Evolutionary conservation across 2,329 filamentous ascomycete species (phyloP), one percentile per base, ranked within the genome.

Genomic region (Colletotrichum cuscutae): DNA sequence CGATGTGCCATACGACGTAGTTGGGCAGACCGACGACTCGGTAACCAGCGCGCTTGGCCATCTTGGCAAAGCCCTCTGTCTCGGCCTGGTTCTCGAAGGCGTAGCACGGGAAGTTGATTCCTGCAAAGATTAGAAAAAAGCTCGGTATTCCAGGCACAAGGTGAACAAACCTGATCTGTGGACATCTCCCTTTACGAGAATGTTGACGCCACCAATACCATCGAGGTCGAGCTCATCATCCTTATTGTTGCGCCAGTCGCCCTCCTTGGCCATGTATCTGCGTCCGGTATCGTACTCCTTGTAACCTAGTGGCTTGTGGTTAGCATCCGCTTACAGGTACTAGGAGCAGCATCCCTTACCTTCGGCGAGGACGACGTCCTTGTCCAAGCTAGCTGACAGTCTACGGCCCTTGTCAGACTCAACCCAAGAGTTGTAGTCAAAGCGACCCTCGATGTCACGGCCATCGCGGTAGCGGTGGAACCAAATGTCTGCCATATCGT

Each of bases 401-500:
- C 92, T 93, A 72, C 93, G 90, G 60, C 90, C 95, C 82, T 96
- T 93, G 64, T 95, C 92, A 11, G 96, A 96, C 85, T 99, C 97
- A 77, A 97, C 90, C 97, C 97, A 99, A 1, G 97, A 98, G 84
- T 99, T 99, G 86, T 99, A 99, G 82, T 99, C 97, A 80, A 98
- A 99, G 89, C 94, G 92, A 75, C 97, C 97, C 85, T 99, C 97
- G 77, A 98, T 96, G 80, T 99, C 96, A 64, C 88, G 87, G 30
- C 91, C 90, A 76, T 96, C 90, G 76, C 91, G 86, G 78, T 97
- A 98, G 61, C 95, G 90, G 81, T 98, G 96, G 84, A 98, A 98
- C 96, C 96, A 98, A 77, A 99, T 92, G 81, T 98, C 95, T 98
- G 79, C 59, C 12, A 53, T 37, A 72, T 42, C 67, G 71, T 71